Evolutionary conservation across 176 grass and related monocot genomes (phyloP).

Genomic region (Oryza meridionalis): DNA sequence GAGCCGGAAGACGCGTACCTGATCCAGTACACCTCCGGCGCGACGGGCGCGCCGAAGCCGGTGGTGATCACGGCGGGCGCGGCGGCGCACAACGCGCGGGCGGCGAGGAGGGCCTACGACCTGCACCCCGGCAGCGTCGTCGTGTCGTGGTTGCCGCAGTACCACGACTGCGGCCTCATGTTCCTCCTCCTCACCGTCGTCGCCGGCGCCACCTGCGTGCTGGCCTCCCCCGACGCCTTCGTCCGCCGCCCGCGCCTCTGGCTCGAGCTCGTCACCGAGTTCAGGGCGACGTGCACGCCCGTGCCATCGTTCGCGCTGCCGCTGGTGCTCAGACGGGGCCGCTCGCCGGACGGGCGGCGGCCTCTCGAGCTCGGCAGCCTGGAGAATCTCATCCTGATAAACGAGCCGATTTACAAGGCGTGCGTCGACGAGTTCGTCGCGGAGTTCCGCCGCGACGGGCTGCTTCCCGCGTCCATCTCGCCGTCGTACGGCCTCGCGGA

Average conservation of each 20-base stretch:
- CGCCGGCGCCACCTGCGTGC: constrained; percentile 55
- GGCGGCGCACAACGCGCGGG: constrained; percentile 52
- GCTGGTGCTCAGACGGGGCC: constrained; percentile 42
- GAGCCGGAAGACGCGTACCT: constrained; percentile 41
- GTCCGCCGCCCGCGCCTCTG: constrained; percentile 48
- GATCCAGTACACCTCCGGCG: constrained; percentile 73
- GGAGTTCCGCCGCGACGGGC: constrained; percentile 35
- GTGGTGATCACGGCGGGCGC: constrained; percentile 57
- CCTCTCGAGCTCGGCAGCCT: constrained; percentile 52
- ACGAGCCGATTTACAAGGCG: constrained; percentile 57
- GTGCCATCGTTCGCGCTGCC: constrained; percentile 62
- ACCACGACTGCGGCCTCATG: constrained; percentile 78
- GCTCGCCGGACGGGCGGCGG: neutral
- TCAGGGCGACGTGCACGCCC: constrained; percentile 60
- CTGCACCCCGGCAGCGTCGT: constrained; percentile 46
- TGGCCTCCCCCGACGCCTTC: constrained; percentile 45
- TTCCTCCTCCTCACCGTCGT: constrained; percentile 68
- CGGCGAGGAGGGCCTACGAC: constrained; percentile 60
- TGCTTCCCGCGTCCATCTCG: constrained; percentile 39
- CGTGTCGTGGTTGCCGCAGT: constrained; percentile 67
- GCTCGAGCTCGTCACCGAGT: constrained; percentile 67
- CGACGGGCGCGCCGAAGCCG: constrained; percentile 56
- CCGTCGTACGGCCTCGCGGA: constrained; percentile 66
- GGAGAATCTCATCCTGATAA: constrained; percentile 65
- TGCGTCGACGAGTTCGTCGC: constrained; percentile 51